Evolutionary conservation across 805 yeast genomes (phyloP).

Genomic region (Cyberlindnera mycetangii): DNA sequence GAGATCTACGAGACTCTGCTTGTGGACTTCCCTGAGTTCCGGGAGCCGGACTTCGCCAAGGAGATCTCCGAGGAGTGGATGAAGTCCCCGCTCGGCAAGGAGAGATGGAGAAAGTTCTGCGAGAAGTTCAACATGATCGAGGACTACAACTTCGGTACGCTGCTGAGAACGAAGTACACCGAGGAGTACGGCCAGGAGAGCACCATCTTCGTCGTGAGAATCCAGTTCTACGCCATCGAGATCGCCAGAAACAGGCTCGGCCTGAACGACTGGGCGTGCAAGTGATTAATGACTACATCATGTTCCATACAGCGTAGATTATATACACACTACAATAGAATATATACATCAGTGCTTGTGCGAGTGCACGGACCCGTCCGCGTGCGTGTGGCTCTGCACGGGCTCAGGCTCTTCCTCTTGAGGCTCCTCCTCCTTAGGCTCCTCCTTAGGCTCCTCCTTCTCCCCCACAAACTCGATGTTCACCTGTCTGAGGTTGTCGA

Average conservation of each 20-base stretch:
- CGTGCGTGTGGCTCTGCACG: conserved; percentile 24
- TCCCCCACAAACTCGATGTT: conserved; percentile 39
- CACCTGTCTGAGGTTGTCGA: conserved; percentile 43
- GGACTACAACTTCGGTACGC: conserved; percentile 94
- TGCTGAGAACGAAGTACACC: conserved; percentile 68
- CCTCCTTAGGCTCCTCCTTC: conserved; percentile 22
- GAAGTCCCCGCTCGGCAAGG: conserved; percentile 78
- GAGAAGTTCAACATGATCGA: conserved; percentile 81
- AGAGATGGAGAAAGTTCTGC: conserved; percentile 86
- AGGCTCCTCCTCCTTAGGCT: conserved; percentile 9
- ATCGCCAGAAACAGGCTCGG: conserved; percentile 89
- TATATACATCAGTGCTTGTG: conserved; percentile 23
- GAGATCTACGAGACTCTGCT: conserved; percentile 60
- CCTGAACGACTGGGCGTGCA: conserved; percentile 83
- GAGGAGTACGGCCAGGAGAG: conserved; percentile 79
- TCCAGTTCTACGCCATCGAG: conserved; percentile 94
- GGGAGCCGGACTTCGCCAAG: conserved; percentile 53
- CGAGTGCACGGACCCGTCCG: conserved; percentile 27
- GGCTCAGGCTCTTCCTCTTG: too few species aligned
- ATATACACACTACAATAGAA: too few species aligned
- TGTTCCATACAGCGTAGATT: too few species aligned
- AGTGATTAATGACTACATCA: conserved; percentile 23
- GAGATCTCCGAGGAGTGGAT: conserved; percentile 71
- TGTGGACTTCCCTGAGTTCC: conserved; percentile 85
- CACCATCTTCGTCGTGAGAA: conserved; percentile 86